A percentile compares a stretch with the other conserved stretches of the same genome.
Evolutionary conservation across 441 rosid species (phyloP).

Genomic region (Erodium chrysanthum): DNA sequence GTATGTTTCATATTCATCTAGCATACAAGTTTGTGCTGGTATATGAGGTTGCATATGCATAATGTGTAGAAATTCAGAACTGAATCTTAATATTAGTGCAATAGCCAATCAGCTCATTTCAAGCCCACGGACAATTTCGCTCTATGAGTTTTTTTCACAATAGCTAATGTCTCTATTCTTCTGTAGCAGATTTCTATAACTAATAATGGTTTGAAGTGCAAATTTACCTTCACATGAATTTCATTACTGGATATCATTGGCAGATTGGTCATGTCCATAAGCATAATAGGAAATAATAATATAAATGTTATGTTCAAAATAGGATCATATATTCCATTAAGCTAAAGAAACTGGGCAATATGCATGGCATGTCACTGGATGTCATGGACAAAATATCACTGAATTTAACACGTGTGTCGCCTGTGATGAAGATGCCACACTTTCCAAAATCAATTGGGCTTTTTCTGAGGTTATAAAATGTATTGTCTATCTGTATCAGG

Average conservation of each 20-base stretch:
- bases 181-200: not conserved
- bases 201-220: too few relatives aligned
- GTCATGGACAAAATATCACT: not conserved
- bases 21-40: slow-evolving; percentile 8
- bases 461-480: slow-evolving; percentile 15
- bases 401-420: not conserved
- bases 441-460: slow-evolving; percentile 1
- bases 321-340: not conserved
- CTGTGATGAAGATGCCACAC: slow-evolving; percentile 2
- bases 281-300: not conserved
- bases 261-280: not conserved
- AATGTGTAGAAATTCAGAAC: not conserved
- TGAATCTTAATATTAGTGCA: not conserved
- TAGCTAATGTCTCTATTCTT: not conserved
- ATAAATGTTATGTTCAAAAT: not conserved
- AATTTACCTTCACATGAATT: not conserved
- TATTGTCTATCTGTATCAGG: slow-evolving; percentile 32
- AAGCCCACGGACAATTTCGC: not conserved
- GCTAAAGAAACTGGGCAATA: not conserved
- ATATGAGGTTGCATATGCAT: not conserved
- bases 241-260: not conserved
- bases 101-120: not conserved
- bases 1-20: slow-evolving; percentile 31
- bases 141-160: not conserved
- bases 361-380: not conserved